Base-by-base conservation (phyloP, 805 yeast species). In the Debaryomyces hansenii region DNA sequence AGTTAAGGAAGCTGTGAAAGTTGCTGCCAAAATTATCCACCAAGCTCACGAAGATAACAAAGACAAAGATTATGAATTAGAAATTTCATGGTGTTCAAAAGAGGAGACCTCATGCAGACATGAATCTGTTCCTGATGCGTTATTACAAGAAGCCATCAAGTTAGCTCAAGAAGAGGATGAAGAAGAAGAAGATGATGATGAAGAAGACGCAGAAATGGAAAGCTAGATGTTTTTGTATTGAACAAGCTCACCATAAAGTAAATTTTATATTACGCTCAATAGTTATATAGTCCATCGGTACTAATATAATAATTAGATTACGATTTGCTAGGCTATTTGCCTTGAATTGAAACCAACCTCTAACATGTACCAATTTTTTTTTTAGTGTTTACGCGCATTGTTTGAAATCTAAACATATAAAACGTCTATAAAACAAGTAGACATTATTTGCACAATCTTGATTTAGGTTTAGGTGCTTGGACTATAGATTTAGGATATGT, bases 31-130 rank as follows among this genome's bases (percentile, higher is more conserved):
- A 66, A 90, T 94, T 63, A 87, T 94, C 59, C 87, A 90, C 61
- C 75, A 85, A 53, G 97, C 98, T 1, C 99, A 95, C 62, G 99
- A 94, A 70, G 99, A 94, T 62, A 90, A 90, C 69, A 94, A 92
- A 68, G 99, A 94, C 65, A 94, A 92, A 69, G 98, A 91, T 49
- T 94, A 90, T 63, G 99, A 94, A 70, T 77, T 94, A 53, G 99
- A 94, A 63, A 78, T 94, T 59, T 81, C 94, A 55, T 94, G 99
- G 99, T 83, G 83, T 45, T 83, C 92, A 32, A 61, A 64, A 32
- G 78, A 80, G 24, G 92, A 85, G 60, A 92, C 97, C 5, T 78
- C 78, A 4, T 95, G 97, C 14, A 64, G 74, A 49, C 98, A 94
- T 65, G 80, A 83, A 63, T 78, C 81, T 55, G 88, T 94, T 37